Evolutionary conservation across 495 filamentous ascomycete genomes (phyloP).

Genomic region (Neurospora terricola): DNA sequence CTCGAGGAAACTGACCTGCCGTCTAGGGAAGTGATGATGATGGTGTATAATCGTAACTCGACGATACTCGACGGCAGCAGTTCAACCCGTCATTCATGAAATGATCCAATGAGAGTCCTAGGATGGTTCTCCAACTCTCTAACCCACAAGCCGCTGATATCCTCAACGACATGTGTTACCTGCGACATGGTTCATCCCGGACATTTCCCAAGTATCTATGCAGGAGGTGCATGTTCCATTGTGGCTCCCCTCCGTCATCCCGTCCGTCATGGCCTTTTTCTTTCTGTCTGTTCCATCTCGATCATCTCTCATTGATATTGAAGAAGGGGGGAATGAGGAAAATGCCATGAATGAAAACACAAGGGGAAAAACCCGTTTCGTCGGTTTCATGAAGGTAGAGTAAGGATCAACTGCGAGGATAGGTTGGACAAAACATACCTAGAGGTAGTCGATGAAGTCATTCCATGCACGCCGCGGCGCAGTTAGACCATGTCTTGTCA

Average conservation of each 20-base stretch:
- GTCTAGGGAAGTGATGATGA: background rate
- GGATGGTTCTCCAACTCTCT: background rate
- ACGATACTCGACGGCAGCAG: no score
- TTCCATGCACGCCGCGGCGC: background rate
- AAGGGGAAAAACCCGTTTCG: background rate
- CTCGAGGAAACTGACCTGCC: background rate
- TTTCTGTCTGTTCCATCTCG: background rate
- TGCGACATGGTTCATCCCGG: background rate
- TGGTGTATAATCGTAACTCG: background rate
- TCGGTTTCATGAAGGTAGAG: background rate
- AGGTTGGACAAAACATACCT: background rate
- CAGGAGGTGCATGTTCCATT: background rate
- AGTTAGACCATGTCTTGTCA: background rate
- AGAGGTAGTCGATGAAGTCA: background rate
- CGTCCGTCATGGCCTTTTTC: background rate
- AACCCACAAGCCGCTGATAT: background rate
- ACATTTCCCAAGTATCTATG: background rate
- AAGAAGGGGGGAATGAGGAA: background rate
- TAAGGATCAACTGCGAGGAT: background rate
- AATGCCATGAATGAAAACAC: background rate
- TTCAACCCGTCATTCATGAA: no score
- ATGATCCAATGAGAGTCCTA: background rate
- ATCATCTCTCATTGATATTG: background rate
- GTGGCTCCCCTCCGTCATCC: background rate
- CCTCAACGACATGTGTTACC: background rate